Evolutionary conservation across 2,329 filamentous ascomycete genomes (phyloP).

Genomic region (Aspergillus luchuensis): DNA sequence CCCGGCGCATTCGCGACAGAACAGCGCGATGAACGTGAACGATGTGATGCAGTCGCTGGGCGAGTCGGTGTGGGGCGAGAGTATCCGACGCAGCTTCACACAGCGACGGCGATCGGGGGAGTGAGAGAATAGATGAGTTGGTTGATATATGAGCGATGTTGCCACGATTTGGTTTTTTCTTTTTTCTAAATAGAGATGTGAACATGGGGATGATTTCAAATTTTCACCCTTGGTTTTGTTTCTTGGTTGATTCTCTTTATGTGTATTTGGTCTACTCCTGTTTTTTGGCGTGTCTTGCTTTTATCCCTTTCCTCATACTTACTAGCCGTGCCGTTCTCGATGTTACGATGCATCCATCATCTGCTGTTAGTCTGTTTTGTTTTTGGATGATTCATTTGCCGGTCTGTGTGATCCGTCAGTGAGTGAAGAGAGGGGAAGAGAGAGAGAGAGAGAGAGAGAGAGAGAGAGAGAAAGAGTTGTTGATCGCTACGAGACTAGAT

Average conservation of each 20-base stretch:
- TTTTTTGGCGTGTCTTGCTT: conserved; percentile 11
- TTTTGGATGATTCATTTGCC: neutral
- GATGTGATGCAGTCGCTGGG: conserved; percentile 84
- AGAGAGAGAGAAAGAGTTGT: neutral
- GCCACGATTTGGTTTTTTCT: conserved; percentile 3
- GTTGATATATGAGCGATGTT: conserved; percentile 19
- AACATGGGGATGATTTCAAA: no score
- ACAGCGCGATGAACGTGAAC: conserved; percentile 70
- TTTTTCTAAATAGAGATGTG: neutral
- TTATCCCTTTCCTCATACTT: neutral
- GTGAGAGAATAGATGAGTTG: conserved; percentile 14
- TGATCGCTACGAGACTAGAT: neutral
- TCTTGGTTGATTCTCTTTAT: conserved; percentile 8
- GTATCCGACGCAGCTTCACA: conserved; percentile 85
- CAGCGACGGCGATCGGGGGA: conserved; percentile 51
- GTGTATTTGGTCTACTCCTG: conserved; percentile 8
- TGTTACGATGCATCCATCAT: neutral
- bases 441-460: neutral
- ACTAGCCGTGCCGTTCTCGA: neutral
- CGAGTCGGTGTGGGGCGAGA: conserved; percentile 90
- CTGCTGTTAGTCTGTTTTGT: neutral
- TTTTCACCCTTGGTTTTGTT: neutral
- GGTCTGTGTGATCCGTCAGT: neutral
- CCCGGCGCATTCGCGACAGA: conserved; percentile 58
- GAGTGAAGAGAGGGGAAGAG: neutral